Evolutionary conservation across 2,329 filamentous ascomycete genomes (phyloP).

Genomic region (Apiospora kogelbergensis): DNA sequence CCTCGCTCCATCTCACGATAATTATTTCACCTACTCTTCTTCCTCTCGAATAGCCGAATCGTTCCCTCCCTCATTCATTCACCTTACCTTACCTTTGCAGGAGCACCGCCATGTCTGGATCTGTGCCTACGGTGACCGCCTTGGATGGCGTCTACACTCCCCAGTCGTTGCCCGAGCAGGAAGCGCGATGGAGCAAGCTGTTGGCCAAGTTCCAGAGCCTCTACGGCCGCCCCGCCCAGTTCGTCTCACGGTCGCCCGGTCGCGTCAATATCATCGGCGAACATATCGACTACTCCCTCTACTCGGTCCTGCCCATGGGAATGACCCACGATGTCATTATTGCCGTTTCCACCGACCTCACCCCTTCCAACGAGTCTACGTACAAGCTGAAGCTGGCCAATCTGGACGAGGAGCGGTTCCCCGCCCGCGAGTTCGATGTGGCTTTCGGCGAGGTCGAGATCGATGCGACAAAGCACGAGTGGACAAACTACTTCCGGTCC

Average conservation of each 20-base stretch:
- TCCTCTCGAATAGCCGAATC: background rate
- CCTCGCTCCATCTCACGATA: background rate
- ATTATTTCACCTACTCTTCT: background rate
- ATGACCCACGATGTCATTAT: conserved; percentile 89
- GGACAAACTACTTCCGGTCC: conserved; percentile 98
- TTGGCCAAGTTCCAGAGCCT: conserved; percentile 67
- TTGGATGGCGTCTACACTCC: conserved; percentile 82
- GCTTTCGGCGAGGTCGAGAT: conserved; percentile 69
- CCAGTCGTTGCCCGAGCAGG: conserved; percentile 67
- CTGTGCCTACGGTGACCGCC: conserved; percentile 73
- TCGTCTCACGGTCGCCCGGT: conserved; percentile 87
- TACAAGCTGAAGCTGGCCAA: conserved; percentile 79
- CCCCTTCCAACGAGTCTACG: conserved; percentile 47
- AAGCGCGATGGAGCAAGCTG: conserved; percentile 73
- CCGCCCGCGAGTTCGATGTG: conserved; percentile 72
- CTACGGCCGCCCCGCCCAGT: conserved; percentile 72
- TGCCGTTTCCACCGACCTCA: conserved; percentile 62
- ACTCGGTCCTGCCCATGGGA: conserved; percentile 93
- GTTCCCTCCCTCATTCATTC: conserved; percentile 3
- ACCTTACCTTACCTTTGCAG: too few relatives aligned
- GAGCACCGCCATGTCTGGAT: conserved; percentile 46
- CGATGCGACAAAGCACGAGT: conserved; percentile 82
- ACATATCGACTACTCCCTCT: conserved; percentile 98
- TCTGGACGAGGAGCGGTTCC: conserved; percentile 73
- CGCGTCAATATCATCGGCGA: conserved; percentile 98